Percentiles rank a stretch among this genome's conserved stretches.
Conservation (phyloP, 345 rosid genomes). For the Eutrema yunnanense region DNA sequence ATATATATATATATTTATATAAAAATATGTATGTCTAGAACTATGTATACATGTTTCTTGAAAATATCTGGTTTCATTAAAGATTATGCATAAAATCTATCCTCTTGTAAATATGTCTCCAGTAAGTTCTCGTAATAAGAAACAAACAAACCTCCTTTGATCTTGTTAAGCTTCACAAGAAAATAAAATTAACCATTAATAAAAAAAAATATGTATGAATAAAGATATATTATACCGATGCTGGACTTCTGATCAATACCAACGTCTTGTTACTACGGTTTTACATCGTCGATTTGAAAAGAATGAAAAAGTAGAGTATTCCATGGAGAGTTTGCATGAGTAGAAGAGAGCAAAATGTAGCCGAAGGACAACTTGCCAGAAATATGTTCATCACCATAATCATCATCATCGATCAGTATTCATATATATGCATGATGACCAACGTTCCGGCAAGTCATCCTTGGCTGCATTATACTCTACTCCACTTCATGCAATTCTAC, state of each 20-base stretch:
- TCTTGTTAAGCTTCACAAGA: not conserved
- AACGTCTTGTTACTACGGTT: not conserved
- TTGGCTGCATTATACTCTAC: conserved; percentile 55
- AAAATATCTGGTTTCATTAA: not conserved
- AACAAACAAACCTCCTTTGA: not conserved
- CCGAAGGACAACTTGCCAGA: conserved; percentile 54
- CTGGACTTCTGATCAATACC: not conserved
- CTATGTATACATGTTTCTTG: not conserved
- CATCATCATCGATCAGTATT: not conserved
- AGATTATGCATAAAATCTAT: not conserved
- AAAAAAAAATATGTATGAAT: not conserved
- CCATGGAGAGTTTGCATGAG: conserved; percentile 37
- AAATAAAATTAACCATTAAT: not conserved
- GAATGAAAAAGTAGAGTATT: not conserved
- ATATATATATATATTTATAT: too few species aligned
- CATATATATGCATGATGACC: not conserved
- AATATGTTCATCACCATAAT: not conserved
- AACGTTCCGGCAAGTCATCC: conserved; percentile 51
- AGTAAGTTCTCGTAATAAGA: not conserved
- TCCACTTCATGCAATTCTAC: conserved; percentile 34
- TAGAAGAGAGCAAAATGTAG: conserved; percentile 46
- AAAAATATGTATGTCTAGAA: not conserved
- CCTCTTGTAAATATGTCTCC: not conserved
- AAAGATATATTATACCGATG: not conserved
- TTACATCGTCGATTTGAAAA: not conserved